Base-by-base conservation (phyloP, 106 monocot genomes). In the Xerophyta viscosa region DNA sequence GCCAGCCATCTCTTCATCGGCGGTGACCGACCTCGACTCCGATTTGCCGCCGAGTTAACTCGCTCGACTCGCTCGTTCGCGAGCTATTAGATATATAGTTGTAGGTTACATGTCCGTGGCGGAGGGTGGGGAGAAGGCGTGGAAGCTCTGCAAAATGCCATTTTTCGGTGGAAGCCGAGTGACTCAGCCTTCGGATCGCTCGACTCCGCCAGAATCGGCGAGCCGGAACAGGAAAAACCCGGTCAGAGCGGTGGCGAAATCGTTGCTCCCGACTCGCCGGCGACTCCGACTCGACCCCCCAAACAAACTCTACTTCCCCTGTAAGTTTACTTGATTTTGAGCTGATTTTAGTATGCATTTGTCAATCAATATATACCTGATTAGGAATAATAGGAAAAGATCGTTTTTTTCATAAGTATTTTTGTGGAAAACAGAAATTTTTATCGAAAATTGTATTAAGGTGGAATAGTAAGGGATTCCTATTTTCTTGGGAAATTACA, bases 301-400 rank as follows among this genome's bases (percentile, higher is more conserved):
- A 20, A 54, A 50, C 53, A 78, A 78, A 41, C 72, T 78, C 29
- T 78, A 63, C 63, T 78, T 78, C 45, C 78, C 78, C 24, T 72
- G 78, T 78, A 52, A 55, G 64, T 41, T 50, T 58, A 2, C 20
- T 31, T 52, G 20, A 0, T 19, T 4, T 54, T 31, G 3, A 0
- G 15, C 20, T 12, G 4, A 6, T 54, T 31, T 53, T 53, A 7
- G 48, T 48, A 4, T 48, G 4, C 15, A 8, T 9, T 8, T 4
- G 8, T 44, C n/a, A 8, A 8, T 14, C 3, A 14, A 44, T 44
- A 14, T 17, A n/a, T n/a, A n/a, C n/a, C n/a, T n/a, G n/a, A n/a
- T n/a, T n/a, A n/a, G n/a, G n/a, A n/a, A n/a, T n/a, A n/a, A n/a
- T n/a, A n/a, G n/a, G n/a, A n/a, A n/a, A n/a, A n/a, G n/a, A n/a